Evolutionary conservation across 1,284 basidiomycete species (phyloP), one percentile per base, ranked within the genome.

Genomic region (Malassezia sympodialis): DNA sequence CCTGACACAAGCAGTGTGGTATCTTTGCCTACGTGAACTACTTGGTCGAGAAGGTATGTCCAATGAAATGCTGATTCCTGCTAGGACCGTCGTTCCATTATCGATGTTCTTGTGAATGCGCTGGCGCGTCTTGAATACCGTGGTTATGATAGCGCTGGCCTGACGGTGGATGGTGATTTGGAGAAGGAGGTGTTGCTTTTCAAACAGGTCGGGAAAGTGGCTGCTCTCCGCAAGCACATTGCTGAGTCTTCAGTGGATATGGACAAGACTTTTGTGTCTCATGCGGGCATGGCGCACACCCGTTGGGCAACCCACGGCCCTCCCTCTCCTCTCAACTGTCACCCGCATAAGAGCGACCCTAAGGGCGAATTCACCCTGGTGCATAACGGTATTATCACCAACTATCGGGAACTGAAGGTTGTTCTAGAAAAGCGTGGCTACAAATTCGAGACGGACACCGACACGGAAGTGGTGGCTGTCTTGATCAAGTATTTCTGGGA

Each of bases 281-380:
- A 96, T 78, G 89, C 90, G 49, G 90, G 89, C 49, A 96, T 99
- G 78, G 94, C 93, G 24, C 94, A 99, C 80, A 99, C 94, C 15
- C 89, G 94, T 62, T 99, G 94, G 94, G 94, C 94, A 3, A 99
- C 94, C n/a, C 94, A 99, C 76, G 94, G 94, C 59, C 84, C 86
- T 48, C 77, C 73, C 3, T 86, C 84, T 27, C 82, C 84, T 51
- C 76, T 81, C 69, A 99, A 98, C 80, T 98, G 93, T 79, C 94
- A 99, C 78, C 94, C 94, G 58, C 84, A 96, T 75, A 85, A 85
- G 67, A 88, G 87, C 34, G 90, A 96, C 75, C 79, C 82, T 31
- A 81, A 63, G 51, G 79, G 79, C 62, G 90, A 96, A 73, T 98
- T 99, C 79, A 83, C 84, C 58, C 80, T 98, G 67, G 91, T 98